Evolutionary conservation across 2,329 filamentous ascomycete species (phyloP).

Genomic region (Aspergillus sergii): DNA sequence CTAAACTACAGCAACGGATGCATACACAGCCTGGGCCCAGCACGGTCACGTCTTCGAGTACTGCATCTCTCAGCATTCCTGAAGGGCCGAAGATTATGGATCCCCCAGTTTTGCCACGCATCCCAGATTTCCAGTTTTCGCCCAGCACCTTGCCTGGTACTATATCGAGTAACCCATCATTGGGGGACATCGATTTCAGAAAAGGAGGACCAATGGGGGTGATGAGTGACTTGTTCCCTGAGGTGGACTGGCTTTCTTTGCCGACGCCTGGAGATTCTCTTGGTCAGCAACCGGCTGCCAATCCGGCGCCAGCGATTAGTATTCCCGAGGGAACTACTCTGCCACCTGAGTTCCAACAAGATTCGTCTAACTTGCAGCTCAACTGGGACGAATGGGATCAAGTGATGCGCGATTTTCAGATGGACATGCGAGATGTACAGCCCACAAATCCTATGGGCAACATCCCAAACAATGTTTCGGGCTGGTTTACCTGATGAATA

Average conservation of each 20-base stretch:
- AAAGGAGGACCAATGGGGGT: slow-evolving; percentile 29
- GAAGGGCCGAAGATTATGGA: slow-evolving; percentile 11
- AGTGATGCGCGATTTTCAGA: slow-evolving; percentile 43
- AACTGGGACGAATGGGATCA: slow-evolving; percentile 41
- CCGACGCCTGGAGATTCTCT: slow-evolving; percentile 17
- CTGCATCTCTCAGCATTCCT: slow-evolving; percentile 6
- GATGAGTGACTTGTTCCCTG: slow-evolving; percentile 33
- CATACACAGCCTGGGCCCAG: slow-evolving; percentile 22
- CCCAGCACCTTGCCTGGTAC: slow-evolving; percentile 10
- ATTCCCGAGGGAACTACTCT: slow-evolving; percentile 14
- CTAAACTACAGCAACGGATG: slow-evolving; percentile 48
- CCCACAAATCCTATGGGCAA: slow-evolving; percentile 21
- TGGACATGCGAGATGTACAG: slow-evolving; percentile 35
- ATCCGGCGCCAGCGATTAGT: slow-evolving; percentile 12
- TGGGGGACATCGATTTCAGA: slow-evolving; percentile 28
- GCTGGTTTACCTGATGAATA: slow-evolving; percentile 32
- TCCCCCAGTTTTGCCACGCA: slow-evolving; percentile 23
- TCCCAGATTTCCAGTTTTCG: slow-evolving; percentile 18
- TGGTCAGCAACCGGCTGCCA: slow-evolving; percentile 11
- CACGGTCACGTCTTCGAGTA: slow-evolving; percentile 6
- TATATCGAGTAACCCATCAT: slow-evolving; percentile 6
- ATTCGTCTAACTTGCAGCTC: slow-evolving; percentile 22
- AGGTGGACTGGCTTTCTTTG: slow-evolving; percentile 27
- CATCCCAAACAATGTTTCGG: slow-evolving; percentile 27
- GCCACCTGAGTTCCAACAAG: slow-evolving; percentile 18